Percentiles rank a stretch among this genome's conserved stretches.
Conservation (phyloP, 495 filamentous ascomycete species). For the Hyaloscypha hepaticicola region DNA sequence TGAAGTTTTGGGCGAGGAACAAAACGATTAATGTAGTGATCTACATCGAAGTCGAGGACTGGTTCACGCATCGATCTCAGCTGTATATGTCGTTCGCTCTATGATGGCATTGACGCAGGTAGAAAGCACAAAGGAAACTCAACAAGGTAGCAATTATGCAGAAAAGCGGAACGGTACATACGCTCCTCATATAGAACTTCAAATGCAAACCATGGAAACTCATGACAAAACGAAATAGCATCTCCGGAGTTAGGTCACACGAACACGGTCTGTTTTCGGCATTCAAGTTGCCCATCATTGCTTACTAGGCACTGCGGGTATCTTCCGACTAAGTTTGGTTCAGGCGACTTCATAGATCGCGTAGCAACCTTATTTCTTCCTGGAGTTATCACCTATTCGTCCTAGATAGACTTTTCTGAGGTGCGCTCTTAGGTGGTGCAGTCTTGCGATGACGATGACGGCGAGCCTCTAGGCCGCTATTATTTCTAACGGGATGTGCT, state of each 20-base stretch:
- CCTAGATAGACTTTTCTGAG: background rate
- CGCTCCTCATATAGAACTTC: background rate
- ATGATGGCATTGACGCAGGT: background rate
- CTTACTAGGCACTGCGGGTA: slow-evolving; percentile 35
- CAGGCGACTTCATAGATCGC: background rate
- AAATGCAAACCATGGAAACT: slow-evolving; percentile 1
- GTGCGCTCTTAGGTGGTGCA: background rate
- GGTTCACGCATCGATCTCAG: background rate
- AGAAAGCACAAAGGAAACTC: background rate
- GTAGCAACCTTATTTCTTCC: background rate
- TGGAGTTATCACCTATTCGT: no score
- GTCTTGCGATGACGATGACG: background rate
- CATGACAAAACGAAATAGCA: slow-evolving; percentile 20
- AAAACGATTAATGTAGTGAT: slow-evolving; percentile 60
- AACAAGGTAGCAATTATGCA: background rate
- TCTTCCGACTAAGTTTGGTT: slow-evolving; percentile 23
- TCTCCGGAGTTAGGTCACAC: slow-evolving; percentile 20
- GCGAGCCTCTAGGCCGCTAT: slow-evolving; percentile 3
- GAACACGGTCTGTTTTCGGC: background rate
- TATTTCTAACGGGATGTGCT: slow-evolving; percentile 10
- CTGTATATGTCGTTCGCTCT: background rate
- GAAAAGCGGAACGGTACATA: background rate
- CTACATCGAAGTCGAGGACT: slow-evolving; percentile 59
- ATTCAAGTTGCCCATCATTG: slow-evolving; percentile 30
- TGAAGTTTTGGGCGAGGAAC: slow-evolving; percentile 52